phyloP scores from a whole-genome alignment of 2,329 filamentous ascomycete genomes.

The Penicillium sp. region DNA sequence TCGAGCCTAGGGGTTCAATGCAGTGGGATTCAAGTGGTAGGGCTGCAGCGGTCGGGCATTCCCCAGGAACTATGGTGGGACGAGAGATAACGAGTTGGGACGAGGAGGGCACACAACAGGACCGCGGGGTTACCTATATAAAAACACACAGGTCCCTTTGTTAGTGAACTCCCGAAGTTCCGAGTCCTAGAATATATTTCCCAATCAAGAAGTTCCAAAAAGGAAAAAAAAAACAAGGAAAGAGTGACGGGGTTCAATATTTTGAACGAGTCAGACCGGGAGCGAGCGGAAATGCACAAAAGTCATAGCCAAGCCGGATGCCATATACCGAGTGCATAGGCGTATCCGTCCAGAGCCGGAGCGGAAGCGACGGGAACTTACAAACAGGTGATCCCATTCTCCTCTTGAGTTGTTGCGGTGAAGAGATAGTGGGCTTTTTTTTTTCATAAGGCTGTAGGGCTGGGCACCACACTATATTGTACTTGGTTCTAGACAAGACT shows the following conservation, averaged over 20 bases:
- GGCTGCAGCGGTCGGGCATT: conserved; percentile 15
- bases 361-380: conserved; percentile 25
- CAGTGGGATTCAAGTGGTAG: conserved; percentile 11
- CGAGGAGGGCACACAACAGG: conserved; percentile 13
- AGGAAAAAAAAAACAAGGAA: conserved; percentile 2
- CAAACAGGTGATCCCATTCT: conserved; percentile 26
- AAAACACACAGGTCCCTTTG: neutral
- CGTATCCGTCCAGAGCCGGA: conserved; percentile 27
- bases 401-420: conserved; percentile 9
- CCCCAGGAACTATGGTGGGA: conserved; percentile 17
- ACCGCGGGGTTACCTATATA: conserved; percentile 17
- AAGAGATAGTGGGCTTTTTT: neutral
- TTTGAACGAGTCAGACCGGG: conserved; percentile 27
- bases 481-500: neutral
- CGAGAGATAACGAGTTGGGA: conserved; percentile 17
- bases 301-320: conserved; percentile 28
- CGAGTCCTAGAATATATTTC: conserved; percentile 3
- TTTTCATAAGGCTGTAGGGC: neutral
- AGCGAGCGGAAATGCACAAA: conserved; percentile 26
- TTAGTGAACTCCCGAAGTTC: conserved; percentile 7
- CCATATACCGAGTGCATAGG: conserved; percentile 15
- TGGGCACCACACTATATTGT: neutral
- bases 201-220: neutral
- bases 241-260: neutral
- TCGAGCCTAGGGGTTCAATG: conserved; percentile 19